These are phyloP conservation scores for Naegleria lovaniensis DNA, from an alignment of 208 protist genomes.

Conservation along the genomic window DNA sequence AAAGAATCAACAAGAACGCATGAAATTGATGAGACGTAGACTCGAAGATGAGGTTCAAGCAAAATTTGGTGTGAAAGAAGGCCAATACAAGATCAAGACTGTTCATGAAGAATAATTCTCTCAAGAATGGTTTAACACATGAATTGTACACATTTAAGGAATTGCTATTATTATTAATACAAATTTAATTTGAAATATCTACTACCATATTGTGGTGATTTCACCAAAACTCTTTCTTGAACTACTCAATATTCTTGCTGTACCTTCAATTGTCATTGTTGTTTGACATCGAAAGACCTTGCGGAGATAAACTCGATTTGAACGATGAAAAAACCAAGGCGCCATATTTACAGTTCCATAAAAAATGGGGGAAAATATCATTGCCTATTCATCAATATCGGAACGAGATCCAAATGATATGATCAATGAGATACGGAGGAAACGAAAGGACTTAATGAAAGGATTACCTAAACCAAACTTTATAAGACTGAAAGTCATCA, in stretches of 20 bases:
- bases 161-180: not conserved
- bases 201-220: too few species aligned
- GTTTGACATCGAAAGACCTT: too few species aligned
- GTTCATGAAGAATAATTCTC: not conserved
- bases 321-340: too few species aligned
- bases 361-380: not conserved
- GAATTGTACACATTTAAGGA: not conserved
- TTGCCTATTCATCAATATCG: not conserved
- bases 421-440: not conserved
- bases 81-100: not conserved
- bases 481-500: conserved; percentile 76
- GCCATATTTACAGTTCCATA: not conserved
- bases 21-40: not conserved
- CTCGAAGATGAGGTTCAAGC: not conserved
- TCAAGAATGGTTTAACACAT: not conserved
- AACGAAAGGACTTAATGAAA: not conserved
- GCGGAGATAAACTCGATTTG: too few species aligned
- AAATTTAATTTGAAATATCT: not conserved
- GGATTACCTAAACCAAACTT: conserved; percentile 25
- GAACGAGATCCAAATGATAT: not conserved
- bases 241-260: too few species aligned
- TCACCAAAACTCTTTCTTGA: too few species aligned
- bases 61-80: not conserved
- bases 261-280: too few species aligned
- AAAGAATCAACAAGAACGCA: not conserved